A percentile compares a stretch with the other conserved stretches of the same genome.
Evolutionary conservation across 2,329 filamentous ascomycete genomes (phyloP).

Genomic region (Phaeosphaeriaceae sp.): DNA sequence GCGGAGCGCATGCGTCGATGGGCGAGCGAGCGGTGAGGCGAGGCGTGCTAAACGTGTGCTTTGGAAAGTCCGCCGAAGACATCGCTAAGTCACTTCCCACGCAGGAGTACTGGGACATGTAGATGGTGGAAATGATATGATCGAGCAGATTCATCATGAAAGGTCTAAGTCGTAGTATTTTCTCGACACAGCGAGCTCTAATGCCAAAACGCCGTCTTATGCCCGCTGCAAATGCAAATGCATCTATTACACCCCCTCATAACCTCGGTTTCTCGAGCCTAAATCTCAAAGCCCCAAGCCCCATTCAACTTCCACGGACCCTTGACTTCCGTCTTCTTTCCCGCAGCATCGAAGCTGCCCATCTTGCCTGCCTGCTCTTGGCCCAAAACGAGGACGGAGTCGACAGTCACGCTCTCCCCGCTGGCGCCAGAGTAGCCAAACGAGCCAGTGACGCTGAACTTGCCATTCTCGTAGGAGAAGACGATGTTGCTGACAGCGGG

Average conservation of each 20-base stretch:
- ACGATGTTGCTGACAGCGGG: slow-evolving; percentile 61
- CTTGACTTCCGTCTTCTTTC: slow-evolving; percentile 24
- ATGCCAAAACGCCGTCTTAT: too few relatives aligned
- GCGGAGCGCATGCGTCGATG: neutral
- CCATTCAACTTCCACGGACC: slow-evolving; percentile 39
- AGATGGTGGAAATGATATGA: too few relatives aligned
- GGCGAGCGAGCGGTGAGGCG: too few relatives aligned
- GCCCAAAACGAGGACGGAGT: slow-evolving; percentile 37
- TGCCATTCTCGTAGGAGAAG: slow-evolving; percentile 65
- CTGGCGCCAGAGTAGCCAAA: slow-evolving; percentile 57
- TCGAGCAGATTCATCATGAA: too few relatives aligned
- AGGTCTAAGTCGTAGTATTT: too few relatives aligned
- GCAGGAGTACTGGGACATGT: too few relatives aligned
- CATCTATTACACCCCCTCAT: neutral
- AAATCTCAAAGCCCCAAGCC: slow-evolving; percentile 28
- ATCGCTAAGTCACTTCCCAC: too few relatives aligned
- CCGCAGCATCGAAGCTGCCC: slow-evolving; percentile 22
- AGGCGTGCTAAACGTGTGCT: neutral
- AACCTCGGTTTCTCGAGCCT: neutral
- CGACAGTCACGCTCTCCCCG: slow-evolving; percentile 36
- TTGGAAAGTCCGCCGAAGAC: too few relatives aligned
- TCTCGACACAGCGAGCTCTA: too few relatives aligned
- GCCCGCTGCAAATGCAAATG: too few relatives aligned
- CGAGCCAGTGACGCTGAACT: slow-evolving; percentile 59
- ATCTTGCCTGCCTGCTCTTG: slow-evolving; percentile 19